A percentile compares a stretch with the other conserved stretches of the same genome.
Evolutionary conservation across 139 green algal genomes (phyloP).

Genomic region (Protoeuglena noctilucae): DNA sequence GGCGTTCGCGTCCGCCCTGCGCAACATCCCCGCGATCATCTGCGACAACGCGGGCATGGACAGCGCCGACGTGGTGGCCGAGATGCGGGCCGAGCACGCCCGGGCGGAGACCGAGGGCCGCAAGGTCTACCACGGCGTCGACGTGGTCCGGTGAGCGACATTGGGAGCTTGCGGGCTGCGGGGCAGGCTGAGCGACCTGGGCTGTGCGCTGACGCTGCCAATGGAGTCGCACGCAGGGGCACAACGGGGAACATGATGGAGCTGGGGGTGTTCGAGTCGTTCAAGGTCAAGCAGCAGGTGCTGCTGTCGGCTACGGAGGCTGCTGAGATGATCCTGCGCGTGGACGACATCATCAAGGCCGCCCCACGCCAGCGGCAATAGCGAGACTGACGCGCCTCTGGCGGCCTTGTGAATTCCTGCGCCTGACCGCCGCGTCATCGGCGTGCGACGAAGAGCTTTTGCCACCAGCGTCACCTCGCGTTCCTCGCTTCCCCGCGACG

Average conservation of each 20-base stretch:
- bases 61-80: slow-evolving; percentile 65
- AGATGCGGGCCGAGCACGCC: slow-evolving; percentile 63
- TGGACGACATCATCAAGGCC: slow-evolving; percentile 95
- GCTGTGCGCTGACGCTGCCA: too few relatives aligned
- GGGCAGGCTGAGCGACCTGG: too few relatives aligned
- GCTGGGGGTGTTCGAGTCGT: slow-evolving; percentile 53
- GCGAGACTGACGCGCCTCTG: too few relatives aligned
- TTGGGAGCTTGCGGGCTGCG: too few relatives aligned
- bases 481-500: too few relatives aligned
- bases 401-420: too few relatives aligned
- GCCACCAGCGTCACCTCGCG: too few relatives aligned
- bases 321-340: slow-evolving; percentile 93
- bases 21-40: slow-evolving; percentile 83
- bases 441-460: too few relatives aligned
- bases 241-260: slow-evolving; percentile 52
- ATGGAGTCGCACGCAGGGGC: too few relatives aligned
- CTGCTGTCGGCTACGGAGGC: slow-evolving; percentile 86
- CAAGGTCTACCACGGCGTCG: slow-evolving; percentile 43
- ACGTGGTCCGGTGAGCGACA: slow-evolving; percentile 49
- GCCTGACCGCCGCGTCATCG: too few relatives aligned
- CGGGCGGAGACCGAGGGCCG: too few relatives aligned
- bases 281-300: slow-evolving; percentile 44
- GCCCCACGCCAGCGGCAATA: slow-evolving; percentile 54
- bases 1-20: slow-evolving; percentile 74
- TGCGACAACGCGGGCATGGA: slow-evolving; percentile 88